A percentile compares a stretch with the other conserved stretches of the same genome.
Evolutionary conservation across 139 green algal species (phyloP).

Genomic region (Diplosphaera chodatii): DNA sequence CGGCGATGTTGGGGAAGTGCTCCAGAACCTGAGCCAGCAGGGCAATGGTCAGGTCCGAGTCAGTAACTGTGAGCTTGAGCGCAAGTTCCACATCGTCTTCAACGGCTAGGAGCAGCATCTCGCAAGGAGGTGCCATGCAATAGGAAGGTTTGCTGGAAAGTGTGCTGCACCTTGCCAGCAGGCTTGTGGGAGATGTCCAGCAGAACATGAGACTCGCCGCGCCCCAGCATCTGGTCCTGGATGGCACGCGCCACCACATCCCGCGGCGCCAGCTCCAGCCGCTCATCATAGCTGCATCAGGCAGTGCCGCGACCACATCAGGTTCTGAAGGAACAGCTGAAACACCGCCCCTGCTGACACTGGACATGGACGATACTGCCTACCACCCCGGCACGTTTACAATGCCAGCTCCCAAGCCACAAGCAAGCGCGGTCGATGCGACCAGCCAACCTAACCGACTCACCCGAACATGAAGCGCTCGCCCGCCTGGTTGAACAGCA

Average conservation of each 20-base stretch:
- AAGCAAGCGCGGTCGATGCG: neutral
- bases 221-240: conserved; percentile 71
- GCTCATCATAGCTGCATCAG: conserved; percentile 74
- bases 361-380: no score
- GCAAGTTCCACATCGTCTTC: no score
- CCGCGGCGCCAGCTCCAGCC: conserved; percentile 89
- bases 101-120: no score
- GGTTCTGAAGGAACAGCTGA: no score
- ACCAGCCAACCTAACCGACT: no score
- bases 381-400: no score
- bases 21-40: conserved; percentile 58
- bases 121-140: neutral
- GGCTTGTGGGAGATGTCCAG: conserved; percentile 90
- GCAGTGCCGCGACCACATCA: no score
- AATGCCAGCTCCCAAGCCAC: no score
- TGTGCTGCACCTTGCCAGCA: conserved; percentile 24
- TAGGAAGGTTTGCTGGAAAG: neutral
- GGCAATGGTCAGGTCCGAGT: no score
- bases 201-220: conserved; percentile 70
- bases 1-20: conserved; percentile 94
- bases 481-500: conserved; percentile 77
- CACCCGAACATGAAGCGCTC: conserved; percentile 42
- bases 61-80: no score
- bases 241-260: conserved; percentile 93
- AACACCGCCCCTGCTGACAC: no score